Percentiles rank a stretch among this genome's conserved stretches.
Evolutionary conservation across 768 basidiomycete genomes (phyloP).

Genomic region (Auriculariales sp.): DNA sequence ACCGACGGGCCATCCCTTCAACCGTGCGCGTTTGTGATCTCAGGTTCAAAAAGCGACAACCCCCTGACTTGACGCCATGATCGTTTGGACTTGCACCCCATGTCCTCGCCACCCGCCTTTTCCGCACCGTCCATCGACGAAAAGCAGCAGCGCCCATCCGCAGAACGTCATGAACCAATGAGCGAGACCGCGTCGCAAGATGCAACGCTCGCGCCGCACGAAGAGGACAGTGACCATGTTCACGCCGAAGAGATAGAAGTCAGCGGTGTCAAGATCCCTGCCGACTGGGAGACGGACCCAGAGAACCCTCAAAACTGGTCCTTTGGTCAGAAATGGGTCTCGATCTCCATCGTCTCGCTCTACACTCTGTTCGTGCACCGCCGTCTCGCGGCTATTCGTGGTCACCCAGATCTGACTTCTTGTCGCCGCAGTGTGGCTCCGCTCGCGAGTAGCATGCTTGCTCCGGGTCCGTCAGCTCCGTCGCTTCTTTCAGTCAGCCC

Average conservation of each 20-base stretch:
- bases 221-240: not conserved
- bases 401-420: slow-evolving; percentile 49
- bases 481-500: no score
- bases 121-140: no score
- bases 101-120: no score
- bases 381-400: slow-evolving; percentile 18
- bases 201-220: not conserved
- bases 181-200: not conserved
- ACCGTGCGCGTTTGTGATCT: no score
- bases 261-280: not conserved
- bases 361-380: slow-evolving; percentile 24
- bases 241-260: not conserved
- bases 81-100: no score
- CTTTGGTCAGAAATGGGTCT: slow-evolving; percentile 39
- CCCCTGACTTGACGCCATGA: no score
- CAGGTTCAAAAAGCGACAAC: no score
- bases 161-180: no score
- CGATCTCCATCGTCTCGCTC: slow-evolving; percentile 26
- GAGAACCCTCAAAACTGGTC: slow-evolving; percentile 59
- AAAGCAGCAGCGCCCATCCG: no score
- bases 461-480: slow-evolving; percentile 47
- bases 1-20: no score
- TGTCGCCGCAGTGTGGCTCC: no score
- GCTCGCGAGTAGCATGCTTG: slow-evolving; percentile 52
- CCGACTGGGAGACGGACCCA: slow-evolving; percentile 40